A percentile compares a stretch with the other conserved stretches of the same genome.
phyloP scores from a whole-genome alignment of 148 eudicot genomes.

The Fagopyrum homotropicum region DNA sequence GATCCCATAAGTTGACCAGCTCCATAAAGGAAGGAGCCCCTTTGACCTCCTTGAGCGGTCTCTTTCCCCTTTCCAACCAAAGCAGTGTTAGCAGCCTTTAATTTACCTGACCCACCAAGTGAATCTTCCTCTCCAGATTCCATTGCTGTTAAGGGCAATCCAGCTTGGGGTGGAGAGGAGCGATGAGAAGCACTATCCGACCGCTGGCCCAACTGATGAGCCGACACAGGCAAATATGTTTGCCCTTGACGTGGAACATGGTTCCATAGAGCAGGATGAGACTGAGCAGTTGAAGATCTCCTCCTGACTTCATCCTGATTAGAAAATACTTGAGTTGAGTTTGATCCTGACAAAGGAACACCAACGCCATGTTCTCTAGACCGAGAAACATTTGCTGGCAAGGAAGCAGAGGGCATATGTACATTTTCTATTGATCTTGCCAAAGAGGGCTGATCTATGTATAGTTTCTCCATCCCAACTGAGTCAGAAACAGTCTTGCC shows the following conservation, averaged over 20 bases:
- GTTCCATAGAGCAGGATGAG: constrained; percentile 30
- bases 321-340: constrained; percentile 37
- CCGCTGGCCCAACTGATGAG: constrained; percentile 42
- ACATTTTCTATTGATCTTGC: constrained; percentile 35
- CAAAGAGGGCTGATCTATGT: constrained; percentile 36
- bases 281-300: constrained; percentile 31
- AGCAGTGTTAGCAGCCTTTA: constrained; percentile 24
- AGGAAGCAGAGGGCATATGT: constrained; percentile 34
- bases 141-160: constrained; percentile 26
- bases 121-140: constrained; percentile 37
- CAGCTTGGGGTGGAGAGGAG: constrained; percentile 48
- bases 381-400: constrained; percentile 23
- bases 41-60: constrained; percentile 47
- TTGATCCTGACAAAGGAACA: constrained; percentile 25
- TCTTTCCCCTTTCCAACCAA: constrained; percentile 63
- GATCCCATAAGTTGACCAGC: constrained; percentile 59
- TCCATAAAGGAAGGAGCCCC: constrained; percentile 53
- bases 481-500: constrained; percentile 45
- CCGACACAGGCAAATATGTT: constrained; percentile 36
- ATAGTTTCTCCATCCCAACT: constrained; percentile 45
- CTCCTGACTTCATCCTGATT: constrained; percentile 37
- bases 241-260: constrained; percentile 43
- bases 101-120: constrained; percentile 31
- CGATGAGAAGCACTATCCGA: constrained; percentile 45
- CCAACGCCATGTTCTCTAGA: constrained; percentile 49